Base-by-base conservation (phyloP, 2,329 filamentous ascomycete genomes). In the Colletotrichum spaethianum region DNA sequence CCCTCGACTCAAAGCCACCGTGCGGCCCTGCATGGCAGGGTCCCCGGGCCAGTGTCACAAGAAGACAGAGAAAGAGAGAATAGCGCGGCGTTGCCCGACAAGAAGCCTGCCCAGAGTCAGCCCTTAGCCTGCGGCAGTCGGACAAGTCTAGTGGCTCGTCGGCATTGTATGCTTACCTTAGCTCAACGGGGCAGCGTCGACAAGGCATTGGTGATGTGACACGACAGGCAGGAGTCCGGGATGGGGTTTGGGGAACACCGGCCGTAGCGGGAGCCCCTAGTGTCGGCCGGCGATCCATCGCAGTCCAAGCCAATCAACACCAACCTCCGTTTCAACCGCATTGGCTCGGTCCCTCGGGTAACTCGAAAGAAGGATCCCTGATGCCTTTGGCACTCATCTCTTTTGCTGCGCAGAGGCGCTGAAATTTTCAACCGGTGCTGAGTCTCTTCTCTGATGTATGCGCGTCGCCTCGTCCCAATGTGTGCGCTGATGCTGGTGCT, bases 231-330 rank as follows among this genome's bases (percentile, higher is more conserved):
- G 38, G 36, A 36, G 46, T 60, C 65, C 70, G 70, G 70, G 65
- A 72, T 72, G 70, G 40, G 52, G 36, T 48, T 72, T 72, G 70
- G 70, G 70, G 70, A 72, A 72, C 70, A 70, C 70, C 70, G 70
- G 40, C 50, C 63, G 67, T 44, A 61, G 63, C 67, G 61, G 62
- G 33, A n/a, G 56, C 42, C 53, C 26, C 56, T 72, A 72, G 65
- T 50, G 70, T 72, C 53, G 59, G 59, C 40, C 52, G 62, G 48
- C 31, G 70, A 63, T 61, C 31, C 36, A 52, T 38, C 38, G 23
- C 68, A 33, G 70, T 60, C 64, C 52, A 42, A 55, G 36, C 55
- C 57, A 48, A 67, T 59, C 59, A 60, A 52, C 33, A 33, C 53
- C 46, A 70, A 50, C 65, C 59, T 40, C 65, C 65, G 16, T 55